Evolutionary conservation across 768 basidiomycete genomes (phyloP).

Genomic region (Kwoniella heveanensis): DNA sequence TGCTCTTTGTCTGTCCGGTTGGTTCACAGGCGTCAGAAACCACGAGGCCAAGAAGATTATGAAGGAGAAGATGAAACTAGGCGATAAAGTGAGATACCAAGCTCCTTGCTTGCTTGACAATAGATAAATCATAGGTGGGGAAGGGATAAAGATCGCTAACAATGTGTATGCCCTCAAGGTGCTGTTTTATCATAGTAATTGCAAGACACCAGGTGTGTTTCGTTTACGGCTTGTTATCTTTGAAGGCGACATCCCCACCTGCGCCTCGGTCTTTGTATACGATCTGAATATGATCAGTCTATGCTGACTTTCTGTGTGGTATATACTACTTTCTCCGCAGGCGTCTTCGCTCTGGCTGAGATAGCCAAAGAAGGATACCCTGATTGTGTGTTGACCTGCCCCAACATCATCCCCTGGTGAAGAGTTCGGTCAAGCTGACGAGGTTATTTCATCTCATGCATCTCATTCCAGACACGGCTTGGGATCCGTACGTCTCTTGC

Average conservation of each 20-base stretch:
- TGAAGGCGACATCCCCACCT: too few relatives aligned
- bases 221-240: too few relatives aligned
- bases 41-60: slow-evolving; percentile 56
- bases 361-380: slow-evolving; percentile 84
- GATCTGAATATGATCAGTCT: too few relatives aligned
- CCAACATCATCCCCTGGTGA: too few relatives aligned
- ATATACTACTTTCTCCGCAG: slow-evolving; percentile 17
- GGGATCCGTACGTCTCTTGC: slow-evolving; percentile 82
- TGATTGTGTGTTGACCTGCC: slow-evolving; percentile 66
- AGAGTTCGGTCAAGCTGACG: too few relatives aligned
- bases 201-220: slow-evolving; percentile 43
- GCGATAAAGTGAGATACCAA: slow-evolving; percentile 42
- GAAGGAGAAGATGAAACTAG: slow-evolving; percentile 54
- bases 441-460: too few relatives aligned
- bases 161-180: slow-evolving; percentile 38
- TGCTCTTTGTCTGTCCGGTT: too few relatives aligned
- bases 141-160: background rate
- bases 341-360: slow-evolving; percentile 58
- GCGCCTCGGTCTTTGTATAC: too few relatives aligned
- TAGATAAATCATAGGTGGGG: background rate
- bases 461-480: slow-evolving; percentile 94
- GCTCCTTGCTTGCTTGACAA: too few relatives aligned
- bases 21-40: slow-evolving; percentile 48
- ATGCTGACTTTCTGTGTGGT: too few relatives aligned
- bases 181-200: slow-evolving; percentile 55